Conservation (phyloP, 768 basidiomycete genomes). For the Russula lepida region DNA sequence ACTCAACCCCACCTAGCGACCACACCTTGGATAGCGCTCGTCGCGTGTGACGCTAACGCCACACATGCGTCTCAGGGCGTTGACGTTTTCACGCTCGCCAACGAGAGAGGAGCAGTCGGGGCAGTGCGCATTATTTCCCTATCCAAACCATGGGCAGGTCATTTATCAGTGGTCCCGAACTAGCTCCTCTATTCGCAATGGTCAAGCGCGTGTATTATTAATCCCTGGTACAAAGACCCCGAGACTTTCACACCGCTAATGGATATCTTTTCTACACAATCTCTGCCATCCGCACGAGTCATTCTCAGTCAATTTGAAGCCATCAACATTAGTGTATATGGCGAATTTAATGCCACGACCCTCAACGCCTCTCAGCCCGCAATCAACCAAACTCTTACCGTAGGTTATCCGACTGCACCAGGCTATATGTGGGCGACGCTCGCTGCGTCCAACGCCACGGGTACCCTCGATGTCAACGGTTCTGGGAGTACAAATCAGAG, state of each 20-base stretch:
- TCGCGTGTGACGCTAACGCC: conserved; percentile 74
- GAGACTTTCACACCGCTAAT: conserved; percentile 59
- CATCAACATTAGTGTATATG: conserved; percentile 43
- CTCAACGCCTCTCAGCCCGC: conserved; percentile 45
- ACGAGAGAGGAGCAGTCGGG: conserved; percentile 69
- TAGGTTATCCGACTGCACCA: conserved; percentile 36
- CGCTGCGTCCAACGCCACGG: conserved; percentile 54
- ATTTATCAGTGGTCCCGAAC: not conserved
- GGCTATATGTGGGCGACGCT: conserved; percentile 70
- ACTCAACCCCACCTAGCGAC: conserved; percentile 33
- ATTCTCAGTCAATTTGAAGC: conserved; percentile 52
- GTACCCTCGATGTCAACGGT: conserved; percentile 22
- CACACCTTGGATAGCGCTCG: conserved; percentile 88
- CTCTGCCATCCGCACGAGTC: conserved; percentile 45
- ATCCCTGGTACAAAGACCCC: conserved; percentile 57
- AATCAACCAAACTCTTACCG: conserved; percentile 39
- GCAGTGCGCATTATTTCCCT: conserved; percentile 41
- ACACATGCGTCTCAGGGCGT: conserved; percentile 48
- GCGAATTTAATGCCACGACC: conserved; percentile 49
- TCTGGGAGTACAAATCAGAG: conserved; percentile 21
- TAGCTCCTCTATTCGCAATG: conserved; percentile 73
- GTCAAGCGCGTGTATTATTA: conserved; percentile 68
- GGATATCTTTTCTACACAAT: conserved; percentile 70
- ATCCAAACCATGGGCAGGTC: not conserved
- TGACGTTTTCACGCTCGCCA: conserved; percentile 80